These are phyloP conservation scores for Tetracladium marchalianum DNA, from an alignment of 495 filamentous ascomycete species.

Conservation along the genomic window DNA sequence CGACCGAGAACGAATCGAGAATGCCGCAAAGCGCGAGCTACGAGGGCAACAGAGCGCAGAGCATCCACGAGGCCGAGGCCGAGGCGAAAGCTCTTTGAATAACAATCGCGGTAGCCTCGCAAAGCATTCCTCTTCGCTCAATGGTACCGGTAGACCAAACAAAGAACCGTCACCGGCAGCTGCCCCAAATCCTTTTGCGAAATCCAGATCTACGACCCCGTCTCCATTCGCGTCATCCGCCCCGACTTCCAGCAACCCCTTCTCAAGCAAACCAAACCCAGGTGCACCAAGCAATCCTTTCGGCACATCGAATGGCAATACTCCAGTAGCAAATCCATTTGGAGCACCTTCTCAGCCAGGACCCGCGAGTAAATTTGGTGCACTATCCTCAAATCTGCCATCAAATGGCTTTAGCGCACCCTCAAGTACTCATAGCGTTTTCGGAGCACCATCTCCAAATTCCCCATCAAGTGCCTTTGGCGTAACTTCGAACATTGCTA, in stretches of 20 bases:
- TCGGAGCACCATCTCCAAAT: slow-evolving; percentile 1
- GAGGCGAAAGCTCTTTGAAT: slow-evolving; percentile 3
- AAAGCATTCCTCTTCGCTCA: not conserved
- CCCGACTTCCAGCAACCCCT: not conserved
- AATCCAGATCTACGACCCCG: not conserved
- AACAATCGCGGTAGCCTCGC: slow-evolving; percentile 14
- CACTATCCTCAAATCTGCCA: not conserved
- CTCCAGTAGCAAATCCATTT: slow-evolving; percentile 3
- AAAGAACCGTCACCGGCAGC: slow-evolving; percentile 2
- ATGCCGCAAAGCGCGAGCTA: slow-evolving; percentile 19
- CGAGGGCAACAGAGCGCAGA: slow-evolving; percentile 8
- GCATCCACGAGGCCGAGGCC: slow-evolving; percentile 7
- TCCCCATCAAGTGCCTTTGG: not conserved
- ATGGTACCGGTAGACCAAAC: not conserved
- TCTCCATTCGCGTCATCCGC: slow-evolving; percentile 15
- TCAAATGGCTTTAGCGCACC: not conserved
- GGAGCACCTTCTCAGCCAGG: slow-evolving; percentile 1
- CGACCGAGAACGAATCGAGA: slow-evolving; percentile 17
- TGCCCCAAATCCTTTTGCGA: slow-evolving; percentile 12
- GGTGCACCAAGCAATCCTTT: slow-evolving; percentile 7
- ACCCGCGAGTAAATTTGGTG: slow-evolving; percentile 5
- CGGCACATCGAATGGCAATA: not conserved
- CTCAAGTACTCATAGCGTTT: not conserved
- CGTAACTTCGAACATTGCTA: not conserved
- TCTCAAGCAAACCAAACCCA: not conserved